Percentiles rank a stretch among this genome's conserved stretches.
Evolutionary conservation across 768 basidiomycete species (phyloP).

Genomic region (Kwoniella dendrophila): DNA sequence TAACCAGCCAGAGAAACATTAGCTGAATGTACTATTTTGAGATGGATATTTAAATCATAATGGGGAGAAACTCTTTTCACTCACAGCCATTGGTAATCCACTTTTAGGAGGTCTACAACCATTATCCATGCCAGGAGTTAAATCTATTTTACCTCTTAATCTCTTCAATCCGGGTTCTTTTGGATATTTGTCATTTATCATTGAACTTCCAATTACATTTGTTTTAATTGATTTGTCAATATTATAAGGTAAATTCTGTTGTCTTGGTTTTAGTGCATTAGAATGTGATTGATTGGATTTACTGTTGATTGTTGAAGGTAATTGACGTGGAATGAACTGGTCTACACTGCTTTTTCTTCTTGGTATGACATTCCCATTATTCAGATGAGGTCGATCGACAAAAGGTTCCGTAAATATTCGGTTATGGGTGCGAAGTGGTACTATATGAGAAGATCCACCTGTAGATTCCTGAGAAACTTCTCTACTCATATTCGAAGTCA

Average conservation of each 20-base stretch:
- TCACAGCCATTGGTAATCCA: conserved; percentile 31
- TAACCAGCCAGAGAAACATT: background rate
- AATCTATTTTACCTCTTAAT: conserved; percentile 19
- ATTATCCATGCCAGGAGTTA: conserved; percentile 41
- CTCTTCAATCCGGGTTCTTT: conserved; percentile 6
- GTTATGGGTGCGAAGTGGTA: background rate
- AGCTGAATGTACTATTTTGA: background rate
- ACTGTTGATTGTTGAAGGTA: conserved; percentile 1
- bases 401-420: background rate
- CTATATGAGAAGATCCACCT: background rate
- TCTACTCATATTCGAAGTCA: background rate
- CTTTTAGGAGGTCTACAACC: conserved; percentile 37
- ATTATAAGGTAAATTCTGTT: conserved; percentile 3
- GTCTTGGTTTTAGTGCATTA: background rate
- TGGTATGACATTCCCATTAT: conserved; percentile 1
- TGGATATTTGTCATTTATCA: background rate
- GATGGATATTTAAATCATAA: background rate
- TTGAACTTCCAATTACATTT: conserved; percentile 5
- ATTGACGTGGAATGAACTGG: conserved; percentile 5
- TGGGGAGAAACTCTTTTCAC: conserved; percentile 3
- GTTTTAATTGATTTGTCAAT: no score
- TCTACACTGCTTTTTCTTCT: background rate
- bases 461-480: background rate
- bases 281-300: background rate
- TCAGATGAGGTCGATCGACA: background rate